Evolutionary conservation across 1,139 yeast genomes (phyloP).

Genomic region (Saccharomyces hybrid): DNA sequence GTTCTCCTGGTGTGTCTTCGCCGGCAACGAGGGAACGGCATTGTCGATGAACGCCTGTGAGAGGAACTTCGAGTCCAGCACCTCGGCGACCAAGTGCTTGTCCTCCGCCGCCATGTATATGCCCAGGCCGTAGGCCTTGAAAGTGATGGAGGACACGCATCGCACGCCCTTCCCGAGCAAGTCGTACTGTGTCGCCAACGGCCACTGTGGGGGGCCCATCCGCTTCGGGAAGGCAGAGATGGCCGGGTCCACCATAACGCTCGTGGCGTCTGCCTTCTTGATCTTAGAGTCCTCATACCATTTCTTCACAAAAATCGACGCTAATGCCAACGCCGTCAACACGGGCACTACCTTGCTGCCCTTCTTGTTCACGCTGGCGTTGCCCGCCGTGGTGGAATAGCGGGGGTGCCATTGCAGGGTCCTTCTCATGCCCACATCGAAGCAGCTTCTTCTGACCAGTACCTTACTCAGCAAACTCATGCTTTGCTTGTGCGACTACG

Average conservation of each 20-base stretch:
- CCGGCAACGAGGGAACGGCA: conserved; percentile 7
- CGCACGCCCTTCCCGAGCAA: conserved; percentile 72
- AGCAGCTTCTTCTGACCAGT: neutral
- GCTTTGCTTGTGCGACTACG: neutral
- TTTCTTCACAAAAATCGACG: neutral
- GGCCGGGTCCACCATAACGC: conserved; percentile 38
- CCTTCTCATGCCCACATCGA: neutral
- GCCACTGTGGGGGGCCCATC: conserved; percentile 10
- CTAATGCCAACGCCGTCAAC: neutral
- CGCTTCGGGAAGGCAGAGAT: conserved; percentile 44
- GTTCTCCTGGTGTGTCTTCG: conserved; percentile 37
- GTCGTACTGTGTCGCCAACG: conserved; percentile 31
- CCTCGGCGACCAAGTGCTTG: conserved; percentile 36
- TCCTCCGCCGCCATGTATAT: conserved; percentile 61
- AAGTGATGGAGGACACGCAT: conserved; percentile 65
- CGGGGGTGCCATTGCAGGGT: neutral
- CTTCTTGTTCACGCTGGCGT: neutral
- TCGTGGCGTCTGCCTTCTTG: conserved; percentile 16
- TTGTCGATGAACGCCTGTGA: conserved; percentile 29
- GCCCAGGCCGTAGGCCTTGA: conserved; percentile 80
- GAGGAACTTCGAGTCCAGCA: conserved; percentile 37
- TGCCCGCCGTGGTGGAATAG: neutral
- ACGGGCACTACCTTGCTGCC: neutral
- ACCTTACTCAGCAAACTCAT: neutral
- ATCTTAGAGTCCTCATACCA: neutral